These are phyloP conservation scores for Paxillus involutus DNA, from an alignment of 768 basidiomycete genomes.

Conservation along the genomic window DNA sequence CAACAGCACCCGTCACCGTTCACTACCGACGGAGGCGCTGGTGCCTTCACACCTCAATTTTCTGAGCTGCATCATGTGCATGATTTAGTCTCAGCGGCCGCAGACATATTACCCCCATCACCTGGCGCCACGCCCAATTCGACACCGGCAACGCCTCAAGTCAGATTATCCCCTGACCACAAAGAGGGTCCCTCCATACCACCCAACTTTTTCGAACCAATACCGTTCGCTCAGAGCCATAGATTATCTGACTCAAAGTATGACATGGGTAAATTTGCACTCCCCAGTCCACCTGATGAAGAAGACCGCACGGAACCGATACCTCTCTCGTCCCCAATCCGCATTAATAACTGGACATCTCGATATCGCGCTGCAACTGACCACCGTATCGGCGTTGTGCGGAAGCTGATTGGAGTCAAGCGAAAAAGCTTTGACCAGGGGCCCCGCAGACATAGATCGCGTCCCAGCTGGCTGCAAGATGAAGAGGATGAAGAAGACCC, in stretches of 20 bases:
- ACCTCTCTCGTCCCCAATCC: slow-evolving; percentile 17
- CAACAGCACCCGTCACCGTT: slow-evolving; percentile 31
- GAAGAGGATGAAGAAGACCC: slow-evolving; percentile 47
- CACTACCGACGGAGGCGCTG: slow-evolving; percentile 23
- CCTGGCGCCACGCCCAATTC: slow-evolving; percentile 51
- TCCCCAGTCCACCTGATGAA: slow-evolving; percentile 64
- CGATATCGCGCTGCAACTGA: slow-evolving; percentile 66
- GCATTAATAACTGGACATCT: slow-evolving; percentile 43
- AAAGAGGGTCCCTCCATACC: slow-evolving; percentile 13
- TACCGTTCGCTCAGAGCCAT: slow-evolving; percentile 69
- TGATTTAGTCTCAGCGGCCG: slow-evolving; percentile 28
- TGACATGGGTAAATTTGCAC: slow-evolving; percentile 64
- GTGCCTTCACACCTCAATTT: slow-evolving; percentile 19
- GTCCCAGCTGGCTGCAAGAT: slow-evolving; percentile 44
- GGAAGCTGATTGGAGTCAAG: slow-evolving; percentile 69
- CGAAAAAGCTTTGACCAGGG: slow-evolving; percentile 51
- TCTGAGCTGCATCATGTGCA: slow-evolving; percentile 23
- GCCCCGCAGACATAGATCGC: slow-evolving; percentile 32
- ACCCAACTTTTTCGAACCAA: slow-evolving; percentile 60
- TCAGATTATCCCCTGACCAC: slow-evolving; percentile 41
- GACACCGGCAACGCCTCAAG: slow-evolving; percentile 52
- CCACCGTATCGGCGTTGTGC: slow-evolving; percentile 67
- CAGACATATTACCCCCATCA: slow-evolving; percentile 50
- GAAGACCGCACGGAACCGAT: slow-evolving; percentile 35
- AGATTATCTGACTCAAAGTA: slow-evolving; percentile 73